Percentiles rank a stretch among this genome's conserved stretches.
phyloP scores from a whole-genome alignment of 176 grass and related monocot genomes.

The Raddia distichophylla region DNA sequence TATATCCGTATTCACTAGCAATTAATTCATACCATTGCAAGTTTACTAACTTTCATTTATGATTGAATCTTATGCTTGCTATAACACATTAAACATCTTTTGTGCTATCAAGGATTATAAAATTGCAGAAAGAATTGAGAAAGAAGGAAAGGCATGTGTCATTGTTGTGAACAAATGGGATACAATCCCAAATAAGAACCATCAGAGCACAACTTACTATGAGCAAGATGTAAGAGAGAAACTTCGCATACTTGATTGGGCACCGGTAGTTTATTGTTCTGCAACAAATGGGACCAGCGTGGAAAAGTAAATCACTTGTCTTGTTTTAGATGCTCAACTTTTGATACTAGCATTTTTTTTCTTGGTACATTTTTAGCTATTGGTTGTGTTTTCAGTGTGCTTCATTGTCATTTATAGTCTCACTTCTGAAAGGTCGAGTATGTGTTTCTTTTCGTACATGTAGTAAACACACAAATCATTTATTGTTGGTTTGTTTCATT shows the following conservation, averaged over 20 bases:
- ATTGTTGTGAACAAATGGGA: conserved; percentile 99
- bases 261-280: conserved; percentile 92
- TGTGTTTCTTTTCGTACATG: background rate
- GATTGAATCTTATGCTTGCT: conserved; percentile 2
- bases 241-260: conserved; percentile 86
- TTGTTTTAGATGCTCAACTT: conserved; percentile 6
- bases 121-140: conserved; percentile 97
- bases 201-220: conserved; percentile 82
- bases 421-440: background rate
- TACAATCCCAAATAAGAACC: conserved; percentile 97
- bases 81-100: conserved; percentile 31
- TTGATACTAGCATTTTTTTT: background rate
- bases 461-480: background rate
- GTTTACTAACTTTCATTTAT: background rate
- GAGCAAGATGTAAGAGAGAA: conserved; percentile 95
- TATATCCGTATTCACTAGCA: conserved; percentile 29
- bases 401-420: background rate
- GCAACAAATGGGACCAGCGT: conserved; percentile 70
- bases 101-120: conserved; percentile 67
- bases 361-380: background rate
- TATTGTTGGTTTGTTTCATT: background rate
- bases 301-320: conserved; percentile 71
- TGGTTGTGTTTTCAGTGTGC: background rate
- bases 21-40: background rate
- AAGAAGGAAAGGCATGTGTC: conserved; percentile 92